Percentiles rank a stretch among this genome's conserved stretches.
phyloP scores from a whole-genome alignment of 768 basidiomycete genomes.

The Ramaria sp. region DNA sequence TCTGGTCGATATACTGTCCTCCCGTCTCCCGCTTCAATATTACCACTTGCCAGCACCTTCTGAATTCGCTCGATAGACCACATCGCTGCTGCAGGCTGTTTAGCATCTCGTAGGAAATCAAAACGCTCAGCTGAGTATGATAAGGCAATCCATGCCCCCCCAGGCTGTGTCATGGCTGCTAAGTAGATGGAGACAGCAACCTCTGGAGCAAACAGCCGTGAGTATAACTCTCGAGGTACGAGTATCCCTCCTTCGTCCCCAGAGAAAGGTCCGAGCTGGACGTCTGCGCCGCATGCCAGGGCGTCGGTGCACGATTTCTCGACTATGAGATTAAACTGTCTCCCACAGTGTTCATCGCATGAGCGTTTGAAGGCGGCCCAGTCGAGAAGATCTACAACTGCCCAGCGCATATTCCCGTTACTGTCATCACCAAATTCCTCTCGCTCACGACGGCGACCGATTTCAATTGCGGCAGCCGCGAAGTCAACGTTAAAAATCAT shows the following conservation, averaged over 20 bases:
- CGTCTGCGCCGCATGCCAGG: constrained; percentile 18
- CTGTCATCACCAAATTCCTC: constrained; percentile 5
- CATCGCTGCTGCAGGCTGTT: neutral
- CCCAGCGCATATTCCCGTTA: constrained; percentile 17
- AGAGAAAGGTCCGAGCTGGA: constrained; percentile 1
- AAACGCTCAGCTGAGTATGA: constrained; percentile 20
- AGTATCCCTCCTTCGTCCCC: neutral
- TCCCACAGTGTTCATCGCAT: neutral
- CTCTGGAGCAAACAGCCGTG: constrained; percentile 12
- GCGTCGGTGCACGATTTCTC: constrained; percentile 26
- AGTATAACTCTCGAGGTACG: neutral
- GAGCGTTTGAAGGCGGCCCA: constrained; percentile 11
- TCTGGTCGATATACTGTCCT: neutral
- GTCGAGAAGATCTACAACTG: constrained; percentile 15
- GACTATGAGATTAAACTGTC: constrained; percentile 16
- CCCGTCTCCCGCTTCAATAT: neutral
- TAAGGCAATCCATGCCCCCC: constrained; percentile 20
- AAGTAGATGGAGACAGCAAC: constrained; percentile 18
- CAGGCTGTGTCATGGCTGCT: constrained; percentile 17
- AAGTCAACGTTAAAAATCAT: constrained; percentile 21
- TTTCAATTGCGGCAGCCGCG: constrained; percentile 14
- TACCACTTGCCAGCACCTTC: neutral
- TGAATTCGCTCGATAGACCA: constrained; percentile 2
- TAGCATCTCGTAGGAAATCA: constrained; percentile 12
- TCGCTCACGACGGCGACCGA: constrained; percentile 7